Evolutionary conservation across 306 rosid species (phyloP), one percentile per base, ranked within the genome.

Genomic region (Begonia loranthoides): DNA sequence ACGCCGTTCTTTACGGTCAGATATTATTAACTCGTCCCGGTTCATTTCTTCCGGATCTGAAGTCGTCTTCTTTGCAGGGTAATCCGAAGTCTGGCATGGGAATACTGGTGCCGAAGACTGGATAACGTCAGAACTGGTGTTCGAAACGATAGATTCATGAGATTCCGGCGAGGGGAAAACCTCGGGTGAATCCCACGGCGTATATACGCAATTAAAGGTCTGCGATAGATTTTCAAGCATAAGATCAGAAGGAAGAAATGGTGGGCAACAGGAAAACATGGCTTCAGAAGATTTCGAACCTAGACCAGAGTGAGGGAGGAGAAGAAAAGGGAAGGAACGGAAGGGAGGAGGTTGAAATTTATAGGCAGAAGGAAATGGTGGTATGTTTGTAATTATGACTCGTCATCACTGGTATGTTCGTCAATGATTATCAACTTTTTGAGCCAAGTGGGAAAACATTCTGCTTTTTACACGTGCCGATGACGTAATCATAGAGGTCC

Each of bases 301-400:
- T n/a, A 4, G 9, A 28, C 0, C 22, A 65, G 74, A 52, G 73
- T 52, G 66, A 64, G 80, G 78, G 49, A 53, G 67, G 77, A 70
- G 74, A 70, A 65, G 67, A 83, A 86, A 90, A 90, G 71, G 99
- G 99, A 90, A 69, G 84, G 65, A 70, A 66, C 10, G 95, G 55
- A 58, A 77, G 54, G 56, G 68, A 17, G 78, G 79, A 65, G 70
- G 1, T 45, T 43, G 45, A 1, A 69, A 86, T 82, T 90, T 90
- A 90, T 50, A 15, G 51, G 1, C 16, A 0, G 1, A 50, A 14
- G 0, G 17, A 1, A 46, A 0, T 57, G 6, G 14, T 13, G 52
- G 58, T 63, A 41, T 9, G 9, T 9, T 1, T 0, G 77, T 10
- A 80, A 71, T 60, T 52, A 22, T 1, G 0, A 5, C 0, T 2